These are phyloP conservation scores for Xylaria castorea DNA, from an alignment of 495 filamentous ascomycete genomes.

Conservation along the genomic window DNA sequence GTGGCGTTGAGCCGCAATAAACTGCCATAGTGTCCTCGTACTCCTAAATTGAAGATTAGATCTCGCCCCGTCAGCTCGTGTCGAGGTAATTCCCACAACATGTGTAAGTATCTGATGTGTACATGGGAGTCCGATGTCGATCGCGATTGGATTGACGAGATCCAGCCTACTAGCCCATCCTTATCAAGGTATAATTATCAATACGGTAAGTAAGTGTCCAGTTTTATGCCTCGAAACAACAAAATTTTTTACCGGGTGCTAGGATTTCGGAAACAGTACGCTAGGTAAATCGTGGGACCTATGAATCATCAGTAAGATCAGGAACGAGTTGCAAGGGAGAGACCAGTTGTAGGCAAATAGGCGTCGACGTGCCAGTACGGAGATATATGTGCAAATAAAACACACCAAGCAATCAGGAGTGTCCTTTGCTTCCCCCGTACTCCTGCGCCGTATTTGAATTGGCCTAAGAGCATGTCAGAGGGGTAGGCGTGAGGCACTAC, in stretches of 20 bases:
- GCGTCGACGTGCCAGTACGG: neutral
- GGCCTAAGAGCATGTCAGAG: constrained; percentile 6
- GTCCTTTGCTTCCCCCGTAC: neutral
- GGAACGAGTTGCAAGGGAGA: neutral
- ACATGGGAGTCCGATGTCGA: constrained; percentile 15
- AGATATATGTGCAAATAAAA: constrained; percentile 17
- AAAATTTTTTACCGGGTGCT: constrained; percentile 14
- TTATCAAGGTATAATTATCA: constrained; percentile 17
- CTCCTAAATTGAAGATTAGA: constrained; percentile 22
- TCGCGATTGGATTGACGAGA: constrained; percentile 20
- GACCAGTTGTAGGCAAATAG: neutral
- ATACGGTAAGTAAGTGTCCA: neutral
- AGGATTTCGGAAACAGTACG: constrained; percentile 5
- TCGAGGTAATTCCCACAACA: constrained; percentile 8
- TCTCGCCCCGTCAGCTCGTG: constrained; percentile 16
- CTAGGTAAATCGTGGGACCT: neutral
- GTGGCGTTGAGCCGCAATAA: constrained; percentile 21
- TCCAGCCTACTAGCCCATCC: neutral
- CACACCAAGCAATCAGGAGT: constrained; percentile 1
- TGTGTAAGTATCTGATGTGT: neutral
- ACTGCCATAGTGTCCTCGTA: constrained; percentile 12
- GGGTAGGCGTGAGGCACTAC: neutral
- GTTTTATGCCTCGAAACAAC: constrained; percentile 4
- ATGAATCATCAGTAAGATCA: constrained; percentile 8
- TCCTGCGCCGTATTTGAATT: constrained; percentile 13